phyloP scores from a whole-genome alignment of 2,329 filamentous ascomycete species.

The Ophiocordyceps sinensis region DNA sequence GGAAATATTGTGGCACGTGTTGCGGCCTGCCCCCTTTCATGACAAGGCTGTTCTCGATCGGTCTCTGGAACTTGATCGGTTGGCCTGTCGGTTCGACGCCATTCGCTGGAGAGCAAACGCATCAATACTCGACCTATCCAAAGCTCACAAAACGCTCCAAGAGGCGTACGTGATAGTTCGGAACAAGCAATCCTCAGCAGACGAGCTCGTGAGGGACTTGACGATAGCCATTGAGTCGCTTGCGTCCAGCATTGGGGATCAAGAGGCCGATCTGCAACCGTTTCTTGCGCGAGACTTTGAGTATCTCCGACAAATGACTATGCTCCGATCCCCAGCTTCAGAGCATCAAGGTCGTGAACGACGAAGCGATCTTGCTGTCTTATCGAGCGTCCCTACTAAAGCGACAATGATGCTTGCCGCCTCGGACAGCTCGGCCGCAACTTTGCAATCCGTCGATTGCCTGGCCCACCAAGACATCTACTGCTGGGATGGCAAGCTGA shows the following conservation, averaged over 20 bases:
- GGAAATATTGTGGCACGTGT: constrained; percentile 61
- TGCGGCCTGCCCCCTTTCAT: constrained; percentile 48
- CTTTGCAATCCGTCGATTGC: constrained; percentile 33
- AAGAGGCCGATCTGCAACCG: constrained; percentile 26
- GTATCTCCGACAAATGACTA: constrained; percentile 35
- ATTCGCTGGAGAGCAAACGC: constrained; percentile 44
- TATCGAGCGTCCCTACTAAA: constrained; percentile 28
- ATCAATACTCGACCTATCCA: constrained; percentile 34
- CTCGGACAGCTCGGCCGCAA: constrained; percentile 19
- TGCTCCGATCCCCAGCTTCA: constrained; percentile 19
- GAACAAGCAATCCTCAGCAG: constrained; percentile 21
- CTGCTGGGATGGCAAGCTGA: constrained; percentile 25
- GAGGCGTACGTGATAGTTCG: constrained; percentile 42
- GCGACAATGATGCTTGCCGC: constrained; percentile 18
- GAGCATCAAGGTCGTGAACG: background rate
- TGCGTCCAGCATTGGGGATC: constrained; percentile 28
- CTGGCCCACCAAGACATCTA: constrained; percentile 24
- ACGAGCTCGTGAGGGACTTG: constrained; percentile 34
- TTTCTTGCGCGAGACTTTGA: constrained; percentile 44
- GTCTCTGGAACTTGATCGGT: constrained; percentile 34
- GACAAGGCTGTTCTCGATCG: constrained; percentile 29
- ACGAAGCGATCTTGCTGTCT: constrained; percentile 27
- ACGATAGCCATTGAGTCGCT: constrained; percentile 35
- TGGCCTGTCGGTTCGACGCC: constrained; percentile 45
- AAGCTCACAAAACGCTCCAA: constrained; percentile 38